These are phyloP conservation scores for Globisporangium takayamanum DNA, from an alignment of 352 stramenopile species.

Conservation along the genomic window DNA sequence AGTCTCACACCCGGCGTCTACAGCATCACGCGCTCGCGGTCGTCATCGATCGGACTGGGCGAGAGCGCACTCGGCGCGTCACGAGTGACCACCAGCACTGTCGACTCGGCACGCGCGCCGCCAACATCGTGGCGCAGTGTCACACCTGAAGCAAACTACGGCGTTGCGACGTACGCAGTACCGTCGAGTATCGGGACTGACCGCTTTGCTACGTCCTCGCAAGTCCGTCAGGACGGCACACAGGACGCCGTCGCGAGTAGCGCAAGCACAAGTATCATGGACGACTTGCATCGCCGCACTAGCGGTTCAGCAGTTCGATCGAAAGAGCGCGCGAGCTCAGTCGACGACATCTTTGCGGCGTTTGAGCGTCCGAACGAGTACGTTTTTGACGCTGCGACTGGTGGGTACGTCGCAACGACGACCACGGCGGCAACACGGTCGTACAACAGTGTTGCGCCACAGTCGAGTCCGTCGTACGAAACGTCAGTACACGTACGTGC, in stretches of 20 bases:
- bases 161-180: slow-evolving; percentile 35
- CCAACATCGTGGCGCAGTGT: slow-evolving; percentile 28
- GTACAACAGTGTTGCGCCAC: background rate
- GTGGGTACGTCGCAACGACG: slow-evolving; percentile 42
- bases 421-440: background rate
- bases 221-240: background rate
- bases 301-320: background rate
- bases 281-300: slow-evolving; percentile 25
- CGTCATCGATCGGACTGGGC: slow-evolving; percentile 13
- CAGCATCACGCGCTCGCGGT: background rate
- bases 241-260: background rate
- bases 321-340: slow-evolving; percentile 17
- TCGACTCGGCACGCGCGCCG: too few relatives aligned
- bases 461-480: background rate
- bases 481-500: too few relatives aligned
- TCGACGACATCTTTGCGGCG: slow-evolving; percentile 73
- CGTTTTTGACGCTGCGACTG: slow-evolving; percentile 52
- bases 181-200: slow-evolving; percentile 20
- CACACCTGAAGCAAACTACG: slow-evolving; percentile 16
- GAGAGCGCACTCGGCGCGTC: slow-evolving; percentile 5
- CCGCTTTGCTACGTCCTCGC: slow-evolving; percentile 5
- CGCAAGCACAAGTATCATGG: slow-evolving; percentile 44
- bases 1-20: slow-evolving; percentile 2
- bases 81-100: too few relatives aligned
- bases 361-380: slow-evolving; percentile 78